Percentiles rank a stretch among this genome's conserved stretches.
Evolutionary conservation across 2,329 filamentous ascomycete genomes (phyloP).

Genomic region (Alternaria incomplexa): DNA sequence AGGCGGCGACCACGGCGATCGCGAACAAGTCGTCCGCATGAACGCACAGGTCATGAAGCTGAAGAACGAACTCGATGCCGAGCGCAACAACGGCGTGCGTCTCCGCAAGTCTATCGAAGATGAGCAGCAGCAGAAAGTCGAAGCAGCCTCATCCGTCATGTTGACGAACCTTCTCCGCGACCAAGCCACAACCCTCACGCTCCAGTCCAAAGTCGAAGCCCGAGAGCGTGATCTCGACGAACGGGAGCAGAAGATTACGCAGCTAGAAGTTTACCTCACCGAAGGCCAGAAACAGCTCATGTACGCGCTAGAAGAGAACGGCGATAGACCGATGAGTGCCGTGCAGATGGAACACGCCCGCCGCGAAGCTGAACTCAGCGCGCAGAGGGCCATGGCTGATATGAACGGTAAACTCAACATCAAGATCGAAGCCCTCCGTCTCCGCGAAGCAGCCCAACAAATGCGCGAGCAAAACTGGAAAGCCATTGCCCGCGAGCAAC

Average conservation of each 20-base stretch:
- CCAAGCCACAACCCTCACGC: constrained; percentile 14
- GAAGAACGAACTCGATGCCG: constrained; percentile 17
- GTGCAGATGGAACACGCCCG: constrained; percentile 11
- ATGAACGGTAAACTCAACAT: constrained; percentile 8
- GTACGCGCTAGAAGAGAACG: constrained; percentile 12
- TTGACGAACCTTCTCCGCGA: constrained; percentile 18
- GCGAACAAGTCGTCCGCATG: constrained; percentile 15
- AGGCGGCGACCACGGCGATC: background rate
- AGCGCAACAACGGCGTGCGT: constrained; percentile 17
- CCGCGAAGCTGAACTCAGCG: constrained; percentile 8
- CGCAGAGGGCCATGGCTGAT: constrained; percentile 1
- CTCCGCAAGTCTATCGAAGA: constrained; percentile 12
- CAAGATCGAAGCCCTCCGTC: constrained; percentile 11
- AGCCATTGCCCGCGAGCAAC: background rate
- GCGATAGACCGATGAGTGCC: constrained; percentile 9
- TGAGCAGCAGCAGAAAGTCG: constrained; percentile 11
- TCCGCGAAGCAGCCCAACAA: constrained; percentile 17
- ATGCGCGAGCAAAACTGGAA: constrained; percentile 31
- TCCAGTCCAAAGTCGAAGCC: constrained; percentile 12
- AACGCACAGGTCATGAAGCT: constrained; percentile 19
- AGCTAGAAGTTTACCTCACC: constrained; percentile 26
- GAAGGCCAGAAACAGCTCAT: constrained; percentile 31
- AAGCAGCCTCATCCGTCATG: constrained; percentile 16
- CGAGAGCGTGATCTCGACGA: constrained; percentile 14
- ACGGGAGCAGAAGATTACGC: constrained; percentile 19